Conservation (phyloP, 2,329 filamentous ascomycete genomes). For the Fusarium falciforme region DNA sequence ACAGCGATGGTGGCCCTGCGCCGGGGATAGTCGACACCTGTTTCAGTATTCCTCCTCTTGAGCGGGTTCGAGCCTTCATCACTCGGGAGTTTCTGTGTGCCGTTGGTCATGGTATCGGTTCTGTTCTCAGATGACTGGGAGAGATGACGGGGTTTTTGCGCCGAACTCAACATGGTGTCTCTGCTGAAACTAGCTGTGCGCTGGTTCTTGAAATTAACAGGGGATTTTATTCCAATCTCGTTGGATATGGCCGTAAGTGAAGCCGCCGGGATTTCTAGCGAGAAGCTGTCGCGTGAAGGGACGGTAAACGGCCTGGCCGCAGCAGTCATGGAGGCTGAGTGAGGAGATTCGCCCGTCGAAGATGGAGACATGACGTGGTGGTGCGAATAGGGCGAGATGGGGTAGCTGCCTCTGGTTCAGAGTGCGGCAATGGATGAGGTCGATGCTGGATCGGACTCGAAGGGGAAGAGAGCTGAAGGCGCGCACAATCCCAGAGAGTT, state of each 20-base stretch:
- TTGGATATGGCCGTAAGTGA: constrained; percentile 56
- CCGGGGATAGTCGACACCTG: constrained; percentile 71
- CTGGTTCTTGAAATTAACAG: constrained; percentile 59
- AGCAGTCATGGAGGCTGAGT: constrained; percentile 51
- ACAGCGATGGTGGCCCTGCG: constrained; percentile 75
- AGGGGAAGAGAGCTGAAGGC: constrained; percentile 4
- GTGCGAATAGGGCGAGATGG: constrained; percentile 36
- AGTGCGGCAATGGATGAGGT: constrained; percentile 2
- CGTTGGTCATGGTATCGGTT: constrained; percentile 56
- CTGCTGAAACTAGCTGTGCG: constrained; percentile 61
- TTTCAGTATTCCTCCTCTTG: constrained; percentile 72
- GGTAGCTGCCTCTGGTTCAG: constrained; percentile 13
- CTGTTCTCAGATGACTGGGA: constrained; percentile 66
- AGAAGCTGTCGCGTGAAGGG: constrained; percentile 60
- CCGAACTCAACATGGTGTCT: constrained; percentile 64
- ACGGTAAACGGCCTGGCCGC: constrained; percentile 58
- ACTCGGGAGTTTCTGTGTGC: constrained; percentile 56
- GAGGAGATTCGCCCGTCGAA: constrained; percentile 65
- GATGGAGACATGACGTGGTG: constrained; percentile 62
- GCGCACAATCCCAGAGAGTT: constrained; percentile 14
- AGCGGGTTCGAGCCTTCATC: constrained; percentile 69
- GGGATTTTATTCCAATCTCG: constrained; percentile 63
- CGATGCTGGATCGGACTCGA: neutral
- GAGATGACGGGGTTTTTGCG: constrained; percentile 65
- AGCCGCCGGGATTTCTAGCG: constrained; percentile 61